Evolutionary conservation across 495 filamentous ascomycete genomes (phyloP), one percentile per base, ranked within the genome.

Genomic region (Penicillium cataractarum): DNA sequence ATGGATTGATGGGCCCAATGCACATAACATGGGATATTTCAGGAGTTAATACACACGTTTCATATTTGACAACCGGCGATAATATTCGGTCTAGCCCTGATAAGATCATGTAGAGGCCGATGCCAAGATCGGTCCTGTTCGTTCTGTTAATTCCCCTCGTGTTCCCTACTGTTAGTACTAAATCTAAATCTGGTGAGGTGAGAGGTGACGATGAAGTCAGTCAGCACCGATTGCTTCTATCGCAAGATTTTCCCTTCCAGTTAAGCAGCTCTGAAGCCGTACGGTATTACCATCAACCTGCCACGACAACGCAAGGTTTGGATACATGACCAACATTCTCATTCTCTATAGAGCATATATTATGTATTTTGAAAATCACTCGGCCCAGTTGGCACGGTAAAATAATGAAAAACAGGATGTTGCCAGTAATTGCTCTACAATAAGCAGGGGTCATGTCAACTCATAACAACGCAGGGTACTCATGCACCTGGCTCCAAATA

Each of bases 391-490:
- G 29, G 2, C 17, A 35, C 42, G 49, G 35, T 54, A 52, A 27
- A 33, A 42, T 27, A 22, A 29, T 33, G 53, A 35, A 58, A 52
- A 31, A 68, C 52, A 44, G 51, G 10, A 60, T 58, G 31, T 54
- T 60, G 46, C 57, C 62, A 58, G 59, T 39, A 52, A 48, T 53
- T 62, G 60, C 59, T 67, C 60, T 64, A 50, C 46, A 29, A 2
- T 31, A 64, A 61, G 62, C 19, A 62, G 55, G 55, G 64, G 65
- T 73, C 70, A 42, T 73, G 57, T 71, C 65, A 69, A 68, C 62
- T 73, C 70, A 71, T 73, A 67, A 72, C 42, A 65, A 62, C 58
- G 58, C 63, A 65, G 67, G 65, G 65, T 65, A 68, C 56, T 50
- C 64, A 57, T 53, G 33, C 64, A 57, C 52, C 67, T 63, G 50